Percentiles rank a stretch among this genome's conserved stretches.
Conservation (phyloP, 345 rosid species). For the Trapa incisa region DNA sequence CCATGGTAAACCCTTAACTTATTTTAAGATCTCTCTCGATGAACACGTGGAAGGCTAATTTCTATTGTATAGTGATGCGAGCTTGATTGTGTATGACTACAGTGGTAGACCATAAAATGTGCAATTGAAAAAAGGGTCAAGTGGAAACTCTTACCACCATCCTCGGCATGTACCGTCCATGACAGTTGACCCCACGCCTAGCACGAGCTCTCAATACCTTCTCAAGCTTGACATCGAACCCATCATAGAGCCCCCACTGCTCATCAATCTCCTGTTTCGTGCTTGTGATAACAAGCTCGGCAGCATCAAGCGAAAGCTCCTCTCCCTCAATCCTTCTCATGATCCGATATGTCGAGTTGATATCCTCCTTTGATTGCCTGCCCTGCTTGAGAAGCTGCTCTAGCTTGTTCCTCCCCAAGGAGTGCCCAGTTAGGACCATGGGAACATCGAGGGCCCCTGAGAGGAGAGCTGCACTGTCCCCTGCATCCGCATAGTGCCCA, state of each 20-base stretch:
- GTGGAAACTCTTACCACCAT: constrained; percentile 50
- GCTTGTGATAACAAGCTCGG: constrained; percentile 93
- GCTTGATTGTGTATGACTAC: background rate
- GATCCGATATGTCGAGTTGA: constrained; percentile 82
- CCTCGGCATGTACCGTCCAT: constrained; percentile 92
- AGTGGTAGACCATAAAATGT: background rate
- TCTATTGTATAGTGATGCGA: background rate
- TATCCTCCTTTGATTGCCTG: constrained; percentile 78
- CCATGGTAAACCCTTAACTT: background rate
- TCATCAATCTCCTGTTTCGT: constrained; percentile 92
- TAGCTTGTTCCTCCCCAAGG: constrained; percentile 92
- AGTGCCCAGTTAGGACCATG: constrained; percentile 96
- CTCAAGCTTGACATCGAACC: constrained; percentile 94
- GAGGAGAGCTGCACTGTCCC: constrained; percentile 80
- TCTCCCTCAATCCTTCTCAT: constrained; percentile 92
- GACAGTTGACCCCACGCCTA: constrained; percentile 87
- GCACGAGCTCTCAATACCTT: constrained; percentile 84
- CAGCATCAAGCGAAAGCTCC: constrained; percentile 89
- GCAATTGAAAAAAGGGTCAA: background rate
- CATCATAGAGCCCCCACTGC: constrained; percentile 99
- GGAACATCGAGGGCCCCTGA: constrained; percentile 97
- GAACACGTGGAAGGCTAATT: background rate
- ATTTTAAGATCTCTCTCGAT: background rate
- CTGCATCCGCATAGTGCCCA: constrained; percentile 96
- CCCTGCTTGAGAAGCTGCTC: constrained; percentile 88